Evolutionary conservation across 2,329 filamentous ascomycete genomes (phyloP), one percentile per base, ranked within the genome.

Genomic region (Apiospora malaysiana): DNA sequence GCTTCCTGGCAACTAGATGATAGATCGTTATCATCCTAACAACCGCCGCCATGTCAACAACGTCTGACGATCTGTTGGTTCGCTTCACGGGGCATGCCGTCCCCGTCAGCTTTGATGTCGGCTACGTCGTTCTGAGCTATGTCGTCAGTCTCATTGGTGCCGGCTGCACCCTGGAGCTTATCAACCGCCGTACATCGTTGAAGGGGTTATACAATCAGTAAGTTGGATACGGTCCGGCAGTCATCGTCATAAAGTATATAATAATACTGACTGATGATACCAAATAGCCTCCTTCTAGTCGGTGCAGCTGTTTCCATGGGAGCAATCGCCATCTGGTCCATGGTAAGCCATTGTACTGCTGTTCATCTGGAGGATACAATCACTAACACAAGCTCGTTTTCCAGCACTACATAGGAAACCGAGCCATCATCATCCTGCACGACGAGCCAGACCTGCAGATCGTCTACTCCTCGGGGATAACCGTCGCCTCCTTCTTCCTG

Each of bases 361-460:
- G 42, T 14, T 12, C 32, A 1, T 10, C 56, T 3, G 16, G 56
- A 7, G 18, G 5, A 12, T 10, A 16, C 6, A 63, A 21, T 85
- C 76, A 82, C 85, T 18, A 40, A 63, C 27, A n/a, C n/a, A n/a
- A n/a, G n/a, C 27, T n/a, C 18, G 14, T 8, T 74, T 81, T 43
- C 42, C 83, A 82, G 92, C 93, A 96, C 79, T 95, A 93, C 77
- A 92, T 96, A 74, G 94, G 93, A 27, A 95, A 96, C 78, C 87
- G 92, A 68, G 93, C 94, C 16, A 92, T 95, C 72, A 84, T 92
- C 37, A 86, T 97, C 25, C 91, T 87, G 47, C 74, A 90, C 73
- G 92, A 92, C 51, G 82, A 89, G 72, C 73, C 83, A 14, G 82
- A 88, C 43, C 83, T 94, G 14, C 93, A 95, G 74, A 91, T 96